Evolutionary conservation across 352 stramenopile species (phyloP).

Genomic region (Phytophthora foliorum): DNA sequence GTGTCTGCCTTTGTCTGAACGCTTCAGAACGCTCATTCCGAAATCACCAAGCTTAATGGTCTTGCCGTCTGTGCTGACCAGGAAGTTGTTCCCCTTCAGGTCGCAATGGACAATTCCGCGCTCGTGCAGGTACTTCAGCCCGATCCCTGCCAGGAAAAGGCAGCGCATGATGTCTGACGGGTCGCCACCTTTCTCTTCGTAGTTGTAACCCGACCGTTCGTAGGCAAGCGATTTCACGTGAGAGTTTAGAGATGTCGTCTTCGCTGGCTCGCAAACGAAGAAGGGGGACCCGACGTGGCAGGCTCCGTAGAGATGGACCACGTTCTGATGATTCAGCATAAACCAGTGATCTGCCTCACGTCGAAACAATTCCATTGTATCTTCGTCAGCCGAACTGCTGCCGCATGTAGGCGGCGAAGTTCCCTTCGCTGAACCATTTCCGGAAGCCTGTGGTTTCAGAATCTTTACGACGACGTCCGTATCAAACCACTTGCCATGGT

Average conservation of each 20-base stretch:
- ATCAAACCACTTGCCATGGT: constrained; percentile 42
- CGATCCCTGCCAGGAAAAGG: constrained; percentile 37
- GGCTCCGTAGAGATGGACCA: constrained; percentile 44
- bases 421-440: constrained; percentile 2
- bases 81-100: constrained; percentile 48
- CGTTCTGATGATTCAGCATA: constrained; percentile 42
- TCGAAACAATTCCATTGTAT: constrained; percentile 35
- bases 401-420: constrained; percentile 9
- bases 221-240: constrained; percentile 32
- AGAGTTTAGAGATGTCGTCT: constrained; percentile 22
- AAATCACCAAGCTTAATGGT: constrained; percentile 47
- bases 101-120: constrained; percentile 46
- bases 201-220: constrained; percentile 14
- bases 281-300: constrained; percentile 41
- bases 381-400: constrained; percentile 17
- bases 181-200: constrained; percentile 22
- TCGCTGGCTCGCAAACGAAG: constrained; percentile 44
- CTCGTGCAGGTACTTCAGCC: constrained; percentile 47
- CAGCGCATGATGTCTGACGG: constrained; percentile 34
- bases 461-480: constrained; percentile 44
- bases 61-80: constrained; percentile 40
- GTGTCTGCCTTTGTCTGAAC: constrained; percentile 18
- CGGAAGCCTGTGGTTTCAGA: constrained; percentile 13
- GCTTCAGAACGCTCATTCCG: constrained; percentile 41
- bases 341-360: constrained; percentile 43